Conservation (phyloP, 2,329 filamentous ascomycete species). For the Apiospora koreana region DNA sequence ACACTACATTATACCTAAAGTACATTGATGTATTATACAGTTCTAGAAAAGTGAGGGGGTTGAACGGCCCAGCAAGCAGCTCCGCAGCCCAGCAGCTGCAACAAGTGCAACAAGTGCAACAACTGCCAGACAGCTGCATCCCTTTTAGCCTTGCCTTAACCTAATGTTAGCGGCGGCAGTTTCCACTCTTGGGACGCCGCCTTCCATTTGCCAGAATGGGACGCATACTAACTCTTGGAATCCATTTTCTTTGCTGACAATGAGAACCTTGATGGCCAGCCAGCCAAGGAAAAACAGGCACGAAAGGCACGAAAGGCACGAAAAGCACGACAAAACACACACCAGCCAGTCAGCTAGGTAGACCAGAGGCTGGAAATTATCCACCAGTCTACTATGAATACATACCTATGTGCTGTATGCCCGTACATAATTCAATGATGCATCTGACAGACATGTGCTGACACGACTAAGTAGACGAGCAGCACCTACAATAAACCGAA, state of each 20-base stretch:
- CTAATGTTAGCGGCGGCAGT: not conserved
- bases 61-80: not conserved
- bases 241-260: not conserved
- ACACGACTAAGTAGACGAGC: not conserved
- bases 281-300: not conserved
- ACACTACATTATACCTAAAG: no score
- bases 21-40: no score
- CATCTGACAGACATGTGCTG: not conserved
- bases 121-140: not conserved
- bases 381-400: no score
- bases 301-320: not conserved
- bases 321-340: not conserved
- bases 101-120: not conserved
- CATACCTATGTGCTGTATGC: no score
- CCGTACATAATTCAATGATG: not conserved
- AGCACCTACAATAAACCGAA: not conserved
- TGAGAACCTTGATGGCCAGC: conserved; percentile 5
- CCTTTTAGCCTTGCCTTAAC: not conserved
- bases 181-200: not conserved
- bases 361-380: no score
- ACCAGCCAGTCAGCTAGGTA: not conserved
- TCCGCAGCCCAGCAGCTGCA: not conserved
- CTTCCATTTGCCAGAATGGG: not conserved
- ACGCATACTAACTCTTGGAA: not conserved
- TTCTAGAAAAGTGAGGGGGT: not conserved